Conservation (phyloP, 2,329 filamentous ascomycete species). For the Geosmithia morbida region DNA sequence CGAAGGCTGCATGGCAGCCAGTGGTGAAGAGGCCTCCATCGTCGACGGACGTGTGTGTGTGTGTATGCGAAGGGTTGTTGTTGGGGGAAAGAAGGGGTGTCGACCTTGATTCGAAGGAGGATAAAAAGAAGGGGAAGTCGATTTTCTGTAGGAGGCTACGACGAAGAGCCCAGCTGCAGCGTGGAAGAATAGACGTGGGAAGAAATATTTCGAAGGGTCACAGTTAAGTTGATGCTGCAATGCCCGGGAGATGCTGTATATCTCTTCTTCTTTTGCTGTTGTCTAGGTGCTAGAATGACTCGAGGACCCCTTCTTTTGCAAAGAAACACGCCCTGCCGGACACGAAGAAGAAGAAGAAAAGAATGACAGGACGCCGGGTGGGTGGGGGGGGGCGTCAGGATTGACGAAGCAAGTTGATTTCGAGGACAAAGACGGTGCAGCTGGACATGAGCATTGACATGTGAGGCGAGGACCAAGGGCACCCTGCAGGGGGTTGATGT, state of each 20-base stretch:
- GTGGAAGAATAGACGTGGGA: conserved; percentile 6
- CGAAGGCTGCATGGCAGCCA: conserved; percentile 81
- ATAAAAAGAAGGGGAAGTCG: not conserved
- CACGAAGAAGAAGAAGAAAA: not conserved
- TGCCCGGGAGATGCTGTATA: not conserved
- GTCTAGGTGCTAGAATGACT: not conserved
- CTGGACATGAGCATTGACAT: not conserved
- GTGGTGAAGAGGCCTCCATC: conserved; percentile 89
- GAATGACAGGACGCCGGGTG: not conserved
- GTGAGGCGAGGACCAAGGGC: not conserved
- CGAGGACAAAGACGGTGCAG: not conserved
- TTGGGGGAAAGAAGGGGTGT: no score
- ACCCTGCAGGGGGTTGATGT: not conserved
- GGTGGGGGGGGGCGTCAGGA: not conserved
- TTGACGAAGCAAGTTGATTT: not conserved
- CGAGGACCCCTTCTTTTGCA: not conserved
- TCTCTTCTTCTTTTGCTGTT: not conserved
- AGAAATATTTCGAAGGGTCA: conserved; percentile 5
- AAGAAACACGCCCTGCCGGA: not conserved
- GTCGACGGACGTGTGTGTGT: not conserved
- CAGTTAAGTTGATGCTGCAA: conserved; percentile 6
- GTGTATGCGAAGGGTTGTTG: not conserved
- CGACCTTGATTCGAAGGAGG: not conserved
- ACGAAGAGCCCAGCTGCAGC: no score
- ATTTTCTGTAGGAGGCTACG: not conserved